Base-by-base conservation (phyloP, 441 rosid species). In the Adansonia grandidieri region DNA sequence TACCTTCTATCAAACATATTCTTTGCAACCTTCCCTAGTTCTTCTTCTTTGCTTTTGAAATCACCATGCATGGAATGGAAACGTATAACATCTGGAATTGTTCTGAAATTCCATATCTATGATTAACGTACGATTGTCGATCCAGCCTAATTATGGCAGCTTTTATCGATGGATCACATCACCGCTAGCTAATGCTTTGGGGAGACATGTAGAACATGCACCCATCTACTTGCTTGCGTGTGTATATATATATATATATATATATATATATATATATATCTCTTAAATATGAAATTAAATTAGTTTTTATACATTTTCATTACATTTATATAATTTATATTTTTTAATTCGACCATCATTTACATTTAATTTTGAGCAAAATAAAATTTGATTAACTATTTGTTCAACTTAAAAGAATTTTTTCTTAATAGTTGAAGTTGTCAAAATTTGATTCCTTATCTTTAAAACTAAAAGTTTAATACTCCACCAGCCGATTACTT, bases 121-220 rank as follows among this genome's bases (percentile, higher is more conserved):
- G 22, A 66, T 7, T 42, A 66, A n/a, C 28, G 24, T n/a, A 42
- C 22, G 53, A 66, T 67, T 5, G 37, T 67, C 37, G 4, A 10
- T 44, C 54, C 11, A 62, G 13, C 9, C 44, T 3, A 28, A 8
- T 32, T 24, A 24, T 51, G 61, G 45, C 74, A 51, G 47, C 61
- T 53, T 71, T 73, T 48, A 74, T 45, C 11, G 67, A 71, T 24
- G 22, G 61, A 32, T 71, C 32, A 20, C 75, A 71, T 20, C 57
- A 74, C 69, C 56, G 20, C 37, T 62, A 28, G 28, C 44, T 74
- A 45, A 13, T 57, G 50, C 65, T 14, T 14, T 40, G 45, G 20
- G 11, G 17, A 42, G 44, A 60, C 77, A 74, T 6, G 20, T 5
- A 42, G 77, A 61, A 61, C 61, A 74, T 74, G 66, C 56, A 74